Evolutionary conservation across 768 basidiomycete genomes (phyloP).

Genomic region (Mycena leptocephala): DNA sequence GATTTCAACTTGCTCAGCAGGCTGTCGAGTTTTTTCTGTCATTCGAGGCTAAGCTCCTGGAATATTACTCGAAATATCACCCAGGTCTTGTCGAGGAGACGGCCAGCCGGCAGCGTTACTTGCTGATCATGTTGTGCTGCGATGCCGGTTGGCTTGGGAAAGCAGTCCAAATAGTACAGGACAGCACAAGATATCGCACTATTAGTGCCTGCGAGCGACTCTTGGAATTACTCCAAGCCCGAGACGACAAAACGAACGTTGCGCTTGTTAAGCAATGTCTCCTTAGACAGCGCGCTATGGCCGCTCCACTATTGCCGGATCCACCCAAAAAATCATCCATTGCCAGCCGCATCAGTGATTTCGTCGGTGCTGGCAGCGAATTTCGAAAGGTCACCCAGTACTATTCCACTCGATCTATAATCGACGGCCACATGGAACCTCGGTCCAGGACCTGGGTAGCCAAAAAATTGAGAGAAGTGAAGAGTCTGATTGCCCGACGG

Average conservation of each 20-base stretch:
- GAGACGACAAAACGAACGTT: not conserved
- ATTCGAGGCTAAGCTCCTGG: slow-evolving; percentile 22
- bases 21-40: slow-evolving; percentile 25
- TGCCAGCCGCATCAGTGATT: not conserved
- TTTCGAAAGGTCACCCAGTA: not conserved
- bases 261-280: not conserved
- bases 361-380: not conserved
- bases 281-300: not conserved
- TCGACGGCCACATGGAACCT: not conserved
- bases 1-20: not conserved
- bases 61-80: slow-evolving; percentile 23
- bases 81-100: slow-evolving; percentile 15
- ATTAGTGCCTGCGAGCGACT: not conserved
- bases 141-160: slow-evolving; percentile 32
- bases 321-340: not conserved
- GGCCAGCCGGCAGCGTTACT: slow-evolving; percentile 23
- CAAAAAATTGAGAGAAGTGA: slow-evolving; percentile 14
- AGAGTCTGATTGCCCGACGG: not conserved
- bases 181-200: slow-evolving; percentile 10
- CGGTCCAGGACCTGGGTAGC: slow-evolving; percentile 19
- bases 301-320: not conserved
- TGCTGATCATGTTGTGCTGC: slow-evolving; percentile 32
- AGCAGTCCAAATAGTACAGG: slow-evolving; percentile 27
- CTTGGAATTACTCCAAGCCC: slow-evolving; percentile 14
- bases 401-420: slow-evolving; percentile 21